These are phyloP conservation scores for Pestalotiopsis sp. DNA, from an alignment of 2,329 filamentous ascomycete species.

Conservation along the genomic window DNA sequence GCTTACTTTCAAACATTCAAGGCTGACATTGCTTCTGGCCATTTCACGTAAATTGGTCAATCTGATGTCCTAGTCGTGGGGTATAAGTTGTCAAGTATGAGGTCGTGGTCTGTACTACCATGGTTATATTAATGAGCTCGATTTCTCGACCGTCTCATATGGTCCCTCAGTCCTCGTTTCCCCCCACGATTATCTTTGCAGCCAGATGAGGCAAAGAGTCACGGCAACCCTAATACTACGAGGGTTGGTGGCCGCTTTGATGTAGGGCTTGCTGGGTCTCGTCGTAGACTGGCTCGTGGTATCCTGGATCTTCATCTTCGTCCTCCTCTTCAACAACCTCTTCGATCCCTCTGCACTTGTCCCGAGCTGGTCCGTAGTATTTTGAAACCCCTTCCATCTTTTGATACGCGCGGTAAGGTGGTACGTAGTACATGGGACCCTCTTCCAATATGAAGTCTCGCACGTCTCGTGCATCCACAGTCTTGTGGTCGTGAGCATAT, in stretches of 20 bases:
- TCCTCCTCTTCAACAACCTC: too few species aligned
- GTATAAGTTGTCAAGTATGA: background rate
- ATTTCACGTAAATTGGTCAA: background rate
- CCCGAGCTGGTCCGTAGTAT: background rate
- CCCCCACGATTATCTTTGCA: too few species aligned
- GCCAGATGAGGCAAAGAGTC: too few species aligned
- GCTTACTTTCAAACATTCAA: background rate
- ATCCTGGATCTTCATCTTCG: too few species aligned
- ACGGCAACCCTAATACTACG: too few species aligned
- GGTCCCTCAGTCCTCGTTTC: too few species aligned
- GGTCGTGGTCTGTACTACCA: background rate
- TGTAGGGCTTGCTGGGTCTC: too few species aligned
- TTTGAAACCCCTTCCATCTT: background rate
- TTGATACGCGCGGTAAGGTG: background rate
- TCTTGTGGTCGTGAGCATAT: conserved; percentile 22
- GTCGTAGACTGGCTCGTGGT: too few species aligned
- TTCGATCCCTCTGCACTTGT: too few species aligned
- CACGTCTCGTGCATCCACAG: conserved; percentile 24
- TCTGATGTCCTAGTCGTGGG: background rate
- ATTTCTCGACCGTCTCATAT: too few species aligned
- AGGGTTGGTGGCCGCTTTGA: too few species aligned
- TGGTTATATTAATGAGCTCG: background rate
- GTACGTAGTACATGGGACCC: background rate
- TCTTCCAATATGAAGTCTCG: conserved; percentile 13
- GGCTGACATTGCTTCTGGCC: background rate